phyloP scores from a whole-genome alignment of 306 rosid genomes.

The Casuarina equisetifolia region DNA sequence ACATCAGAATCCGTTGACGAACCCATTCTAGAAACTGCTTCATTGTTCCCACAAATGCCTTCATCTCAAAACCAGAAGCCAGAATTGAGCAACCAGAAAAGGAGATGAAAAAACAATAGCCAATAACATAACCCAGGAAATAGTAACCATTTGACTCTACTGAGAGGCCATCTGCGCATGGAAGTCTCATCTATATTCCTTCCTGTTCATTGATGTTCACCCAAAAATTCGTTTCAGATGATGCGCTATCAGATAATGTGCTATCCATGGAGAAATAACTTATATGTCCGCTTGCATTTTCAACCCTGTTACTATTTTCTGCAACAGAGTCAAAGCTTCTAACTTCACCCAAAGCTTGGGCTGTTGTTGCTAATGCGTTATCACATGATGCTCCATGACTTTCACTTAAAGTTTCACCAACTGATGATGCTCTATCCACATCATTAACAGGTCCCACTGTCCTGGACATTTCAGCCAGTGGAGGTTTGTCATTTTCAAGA shows the following conservation, averaged over 20 bases:
- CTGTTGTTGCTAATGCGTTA: constrained; percentile 26
- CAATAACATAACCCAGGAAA: constrained; percentile 16
- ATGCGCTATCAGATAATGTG: background rate
- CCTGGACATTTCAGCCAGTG: constrained; percentile 8
- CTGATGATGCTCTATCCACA: constrained; percentile 29
- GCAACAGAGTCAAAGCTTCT: constrained; percentile 19
- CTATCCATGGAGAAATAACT: constrained; percentile 9
- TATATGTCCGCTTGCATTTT: constrained; percentile 34
- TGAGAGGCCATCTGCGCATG: constrained; percentile 34
- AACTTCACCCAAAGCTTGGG: constrained; percentile 32
- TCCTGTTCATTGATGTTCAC: constrained; percentile 25
- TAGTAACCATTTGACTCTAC: constrained; percentile 51
- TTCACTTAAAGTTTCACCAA: constrained; percentile 29
- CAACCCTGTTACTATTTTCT: constrained; percentile 38
- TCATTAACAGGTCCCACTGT: constrained; percentile 22
- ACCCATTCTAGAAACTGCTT: constrained; percentile 21
- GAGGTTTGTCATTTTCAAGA: constrained; percentile 16
- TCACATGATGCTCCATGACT: constrained; percentile 24
- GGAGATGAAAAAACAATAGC: constrained; percentile 11
- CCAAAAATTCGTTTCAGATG: constrained; percentile 17
- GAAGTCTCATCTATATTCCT: constrained; percentile 33
- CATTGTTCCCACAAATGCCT: constrained; percentile 12
- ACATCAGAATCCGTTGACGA: constrained; percentile 26
- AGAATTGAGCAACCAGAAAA: constrained; percentile 24
- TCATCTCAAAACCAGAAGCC: constrained; percentile 29